Base-by-base conservation (phyloP, 306 rosid species). In the Rosa chinensis region DNA sequence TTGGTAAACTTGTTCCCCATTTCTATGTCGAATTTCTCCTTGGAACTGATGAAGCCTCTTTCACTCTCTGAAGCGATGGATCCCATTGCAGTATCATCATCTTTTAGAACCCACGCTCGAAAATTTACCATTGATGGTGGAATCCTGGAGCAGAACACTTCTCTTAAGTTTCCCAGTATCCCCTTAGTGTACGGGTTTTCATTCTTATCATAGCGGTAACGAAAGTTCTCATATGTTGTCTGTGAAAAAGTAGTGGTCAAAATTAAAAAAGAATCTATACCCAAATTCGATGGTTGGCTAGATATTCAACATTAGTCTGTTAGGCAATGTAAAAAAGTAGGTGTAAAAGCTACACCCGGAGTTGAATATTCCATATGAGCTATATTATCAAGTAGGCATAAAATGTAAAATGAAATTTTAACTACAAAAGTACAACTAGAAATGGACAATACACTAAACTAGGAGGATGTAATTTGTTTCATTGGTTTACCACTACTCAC, bases 221-320 rank as follows among this genome's bases (percentile, higher is more conserved):
- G 92, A 64, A 95, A 95, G 73, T 92, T 95, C 88, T 95, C 99
- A 45, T 95, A 92, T 21, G 98, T 95, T 40, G 99, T 95, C 97
- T 95, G 81, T 58, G 20, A 40, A 80, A 82, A 80, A 78, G 12
- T n/a, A 87, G 64, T 73, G 21, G 68, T 12, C 39, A 74, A 25
- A 68, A 66, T 66, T 14, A 17, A 79, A 64, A 59, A 55, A 45
- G 59, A 62, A 35, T 67, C 14, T 70, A 9, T 10, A 8, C n/a
- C 18, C 20, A 64, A 7, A 47, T 13, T 70, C 1, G 10, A 47
- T 25, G n/a, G 17, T 7, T 45, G 56, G 6, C 16, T 70, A 44
- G n/a, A 6, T 21, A 64, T 44, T 75, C 16, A 28, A 28, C 35
- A 61, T 10, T 9, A 8, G 16, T 23, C 6, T 45, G 2, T 4